Base-by-base conservation (phyloP, 2,329 filamentous ascomycete species). In the Ophioceras dolichostomum region DNA sequence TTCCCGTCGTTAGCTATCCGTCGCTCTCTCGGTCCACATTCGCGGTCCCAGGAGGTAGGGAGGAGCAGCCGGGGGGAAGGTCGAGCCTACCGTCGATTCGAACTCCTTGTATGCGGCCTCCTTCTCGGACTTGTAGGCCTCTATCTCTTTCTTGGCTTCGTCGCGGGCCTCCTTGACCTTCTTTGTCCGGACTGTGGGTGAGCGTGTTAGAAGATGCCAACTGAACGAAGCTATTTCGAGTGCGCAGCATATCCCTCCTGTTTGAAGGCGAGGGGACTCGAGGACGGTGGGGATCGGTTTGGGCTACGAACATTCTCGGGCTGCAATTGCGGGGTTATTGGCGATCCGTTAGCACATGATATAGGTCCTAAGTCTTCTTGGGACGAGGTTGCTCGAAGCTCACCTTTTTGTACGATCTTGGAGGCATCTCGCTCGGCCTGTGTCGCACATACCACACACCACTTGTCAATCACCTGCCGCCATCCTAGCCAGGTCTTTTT, bases 361-460 rank as follows among this genome's bases (percentile, higher is more conserved):
- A n/a, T n/a, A n/a, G n/a, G n/a, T n/a, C n/a, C n/a, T n/a, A n/a
- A n/a, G n/a, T n/a, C n/a, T n/a, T n/a, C n/a, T n/a, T n/a, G n/a
- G n/a, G n/a, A n/a, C n/a, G n/a, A n/a, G n/a, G n/a, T n/a, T n/a
- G n/a, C n/a, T n/a, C n/a, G n/a, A n/a, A n/a, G n/a, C 67, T 43
- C 61, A 93, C 89, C 84, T 75, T 91, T 87, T 63, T 96, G 89
- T 41, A 98, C 88, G 60, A 98, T 98, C 75, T 95, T 95, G 66
- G 94, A 89, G 43, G 91, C 91, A 63, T 96, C 89, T 64, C 87
- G 83, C 75, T 98, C 91, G 52, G 91, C 88, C 89, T 96, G 49
- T 22, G 10, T 20, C 24, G 13, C 12, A 24, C 9, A 17, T n/a
- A n/a, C n/a, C n/a, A n/a, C n/a, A n/a, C n/a, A n/a, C n/a, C n/a